Evolutionary conservation across 2,329 filamentous ascomycete species (phyloP).

Genomic region (Podosphaera xanthii): DNA sequence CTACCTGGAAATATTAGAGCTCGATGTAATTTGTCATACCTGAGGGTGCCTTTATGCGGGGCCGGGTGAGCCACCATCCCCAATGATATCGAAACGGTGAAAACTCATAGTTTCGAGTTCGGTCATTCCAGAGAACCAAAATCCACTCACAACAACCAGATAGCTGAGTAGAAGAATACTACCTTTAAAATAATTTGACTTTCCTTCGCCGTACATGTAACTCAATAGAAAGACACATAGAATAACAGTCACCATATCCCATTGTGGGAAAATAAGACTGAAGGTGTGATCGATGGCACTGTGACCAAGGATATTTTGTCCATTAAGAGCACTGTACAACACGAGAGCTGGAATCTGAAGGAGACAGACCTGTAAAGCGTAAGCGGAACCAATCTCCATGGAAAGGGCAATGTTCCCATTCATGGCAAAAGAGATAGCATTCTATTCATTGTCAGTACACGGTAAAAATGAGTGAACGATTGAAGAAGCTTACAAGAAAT

Average conservation of each 20-base stretch:
- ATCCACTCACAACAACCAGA: conserved; percentile 74
- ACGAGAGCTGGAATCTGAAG: conserved; percentile 86
- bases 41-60: no score
- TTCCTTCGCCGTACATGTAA: conserved; percentile 94
- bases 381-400: conserved; percentile 97
- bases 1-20: no score
- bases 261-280: conserved; percentile 86
- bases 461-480: no score
- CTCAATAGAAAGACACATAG: conserved; percentile 88
- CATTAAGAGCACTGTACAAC: conserved; percentile 64
- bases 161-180: conserved; percentile 87
- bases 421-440: conserved; percentile 98
- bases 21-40: no score
- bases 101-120: conserved; percentile 15
- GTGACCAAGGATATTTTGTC: conserved; percentile 27
- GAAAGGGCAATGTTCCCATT: conserved; percentile 96
- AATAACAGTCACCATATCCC: conserved; percentile 96
- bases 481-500: conserved; percentile 46
- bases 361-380: conserved; percentile 86
- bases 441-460: conserved; percentile 21
- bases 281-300: conserved; percentile 43
- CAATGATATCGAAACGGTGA: conserved; percentile 16
- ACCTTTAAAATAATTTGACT: conserved; percentile 99
- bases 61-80: no score
- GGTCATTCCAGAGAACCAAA: conserved; percentile 51